Base-by-base conservation (phyloP, 2,329 filamentous ascomycete species). In the Curvularia spicifera region DNA sequence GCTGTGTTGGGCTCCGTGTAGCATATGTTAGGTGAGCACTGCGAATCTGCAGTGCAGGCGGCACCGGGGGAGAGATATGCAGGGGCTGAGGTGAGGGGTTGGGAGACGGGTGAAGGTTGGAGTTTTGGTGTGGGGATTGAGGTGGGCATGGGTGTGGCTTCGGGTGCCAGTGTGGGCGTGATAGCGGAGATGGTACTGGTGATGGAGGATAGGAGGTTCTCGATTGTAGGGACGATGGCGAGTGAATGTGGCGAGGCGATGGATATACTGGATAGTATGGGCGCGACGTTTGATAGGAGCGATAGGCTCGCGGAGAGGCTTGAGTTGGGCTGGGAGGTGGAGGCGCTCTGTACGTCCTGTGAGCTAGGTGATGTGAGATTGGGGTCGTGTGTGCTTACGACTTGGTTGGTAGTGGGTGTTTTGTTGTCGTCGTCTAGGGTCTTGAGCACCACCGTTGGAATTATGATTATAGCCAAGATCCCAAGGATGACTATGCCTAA, bases 1-100 rank as follows among this genome's bases (percentile, higher is more conserved):
- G 15, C 10, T 6, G 8, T 9, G 9, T 18, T 37, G 20, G 10
- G 15, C 5, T 33, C 20, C 10, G 52, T 54, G 20, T 49, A 26
- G 18, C 45, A 54, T 26, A 35, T n/a, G 10, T 49, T 43, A 12
- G 45, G 52, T 13, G 35, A 20, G 45, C 52, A 54, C 26, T 54
- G 37, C 3, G 52, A 13, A 37, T 49, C 29, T 10, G 20, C 2
- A 3, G 35, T 40, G 13, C 44, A 54, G 1, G 2, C 3, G 2
- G 44, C 52, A 13, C 22, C 20, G 4, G 45, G 44, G 5, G 37
- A 13, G 18, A 54, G 28, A 18, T 33, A 33, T 13, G 12, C 10
- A 2, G 31, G 3, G 31, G 31, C 9, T 15, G 31, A 33, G 9
- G 9, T 33, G 31, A 24, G 22, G 22, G 22, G 22, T 24, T 24